Base-by-base conservation (phyloP, 2,329 filamentous ascomycete genomes). In the Aspergillus nomiae region DNA sequence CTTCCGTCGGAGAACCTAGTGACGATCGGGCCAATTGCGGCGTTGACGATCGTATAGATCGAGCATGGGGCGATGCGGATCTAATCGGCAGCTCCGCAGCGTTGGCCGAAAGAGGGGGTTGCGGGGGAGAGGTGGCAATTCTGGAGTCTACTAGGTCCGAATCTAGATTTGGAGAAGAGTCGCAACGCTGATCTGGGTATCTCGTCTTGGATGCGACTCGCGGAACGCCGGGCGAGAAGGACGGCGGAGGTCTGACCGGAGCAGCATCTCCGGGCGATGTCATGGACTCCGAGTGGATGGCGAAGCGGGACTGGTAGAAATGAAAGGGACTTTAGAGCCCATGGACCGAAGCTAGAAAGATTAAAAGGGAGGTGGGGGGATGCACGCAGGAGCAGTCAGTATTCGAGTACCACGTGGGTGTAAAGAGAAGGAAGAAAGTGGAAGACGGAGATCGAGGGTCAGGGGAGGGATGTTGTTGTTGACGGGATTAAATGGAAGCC, bases 41-140 rank as follows among this genome's bases (percentile, higher is more conserved):
- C 34, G 78, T 83, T n/a, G 85, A 86, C 5, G 85, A 86, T 21
- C 87, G 84, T 16, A 86, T 85, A 28, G 85, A 82, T 61, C 86
- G 83, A 50, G 86, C 86, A 61, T 85, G 85, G 28, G 90, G 90
- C 10, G 90, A 92, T 69, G 86, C 85, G 41, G 90, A 87, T 65
- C 90, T 85, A 53, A 89, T 91, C 21, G 85, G 86, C 0, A 89
- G 86, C 9, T 89, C 88, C n/a, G 89, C 87, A 32, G 90, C 81
- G 4, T 88, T 89, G 21, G 88, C 87, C 54, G 89, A 75, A 28
- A 77, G 74, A 58, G 77, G 71, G 53, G 76, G 74, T 32, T 38
- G 51, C 77, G 75, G 88, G 82, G 73, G 90, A 82, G 65, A 89
- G 78, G 48, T 86, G 84, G 43, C 86, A 62, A 87, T 79, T 59